Evolutionary conservation across 2,329 filamentous ascomycete species (phyloP).

Genomic region (Cadophora malorum): DNA sequence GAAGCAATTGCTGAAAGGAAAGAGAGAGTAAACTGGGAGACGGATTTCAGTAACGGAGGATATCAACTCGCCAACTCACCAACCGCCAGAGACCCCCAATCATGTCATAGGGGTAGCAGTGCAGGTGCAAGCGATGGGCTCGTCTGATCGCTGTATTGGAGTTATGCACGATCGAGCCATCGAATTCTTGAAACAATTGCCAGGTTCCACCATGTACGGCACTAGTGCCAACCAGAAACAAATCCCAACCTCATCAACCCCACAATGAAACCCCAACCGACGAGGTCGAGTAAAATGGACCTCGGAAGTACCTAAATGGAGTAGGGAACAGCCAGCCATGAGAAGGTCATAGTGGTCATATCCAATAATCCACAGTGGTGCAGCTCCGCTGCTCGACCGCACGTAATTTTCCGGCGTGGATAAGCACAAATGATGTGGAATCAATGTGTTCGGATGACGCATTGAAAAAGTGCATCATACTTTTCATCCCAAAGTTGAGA

Average conservation of each 20-base stretch:
- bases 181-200: conserved; percentile 32
- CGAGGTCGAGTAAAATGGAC: background rate
- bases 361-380: background rate
- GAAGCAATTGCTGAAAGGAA: conserved; percentile 36
- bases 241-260: background rate
- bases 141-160: conserved; percentile 28
- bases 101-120: conserved; percentile 13
- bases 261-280: conserved; percentile 1
- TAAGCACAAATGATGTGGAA: background rate
- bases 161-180: conserved; percentile 16
- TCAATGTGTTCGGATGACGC: background rate
- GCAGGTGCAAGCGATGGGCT: conserved; percentile 27
- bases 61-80: conserved; percentile 16
- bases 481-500: background rate
- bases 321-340: background rate
- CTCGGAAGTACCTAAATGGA: background rate
- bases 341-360: background rate
- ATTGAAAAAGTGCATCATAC: background rate
- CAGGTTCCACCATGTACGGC: conserved; percentile 23
- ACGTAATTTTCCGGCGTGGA: background rate
- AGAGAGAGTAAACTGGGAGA: conserved; percentile 13
- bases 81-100: background rate
- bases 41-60: conserved; percentile 20
- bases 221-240: conserved; percentile 20
- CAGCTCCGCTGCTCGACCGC: background rate